A percentile compares a stretch with the other conserved stretches of the same genome.
These are phyloP conservation scores for Aspergillus hortae DNA, from an alignment of 2,329 filamentous ascomycete species.

Conservation along the genomic window DNA sequence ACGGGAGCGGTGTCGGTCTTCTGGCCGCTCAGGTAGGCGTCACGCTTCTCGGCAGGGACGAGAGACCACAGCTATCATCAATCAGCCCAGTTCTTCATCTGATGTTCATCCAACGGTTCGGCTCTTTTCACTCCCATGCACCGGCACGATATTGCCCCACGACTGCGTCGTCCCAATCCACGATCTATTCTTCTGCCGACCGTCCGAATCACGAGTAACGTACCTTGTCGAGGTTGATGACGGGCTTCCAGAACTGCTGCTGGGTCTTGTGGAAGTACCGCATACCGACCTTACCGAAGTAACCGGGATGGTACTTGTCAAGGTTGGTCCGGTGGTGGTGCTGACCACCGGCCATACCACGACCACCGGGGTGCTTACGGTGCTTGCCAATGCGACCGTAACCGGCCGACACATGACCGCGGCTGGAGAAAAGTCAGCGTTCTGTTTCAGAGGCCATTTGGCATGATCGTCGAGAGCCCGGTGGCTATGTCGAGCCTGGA, in stretches of 20 bases:
- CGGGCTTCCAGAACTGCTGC: slow-evolving; percentile 97
- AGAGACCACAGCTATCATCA: slow-evolving; percentile 80
- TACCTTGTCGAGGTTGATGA: slow-evolving; percentile 99
- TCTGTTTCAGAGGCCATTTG: background rate
- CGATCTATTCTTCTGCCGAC: slow-evolving; percentile 1
- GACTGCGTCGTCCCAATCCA: background rate
- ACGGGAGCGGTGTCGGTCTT: slow-evolving; percentile 93
- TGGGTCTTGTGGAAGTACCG: slow-evolving; percentile 94
- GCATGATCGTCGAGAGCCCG: background rate
- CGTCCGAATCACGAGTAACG: slow-evolving; percentile 27
- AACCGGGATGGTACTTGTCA: slow-evolving; percentile 95
- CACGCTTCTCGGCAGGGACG: slow-evolving; percentile 86
- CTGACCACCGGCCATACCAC: slow-evolving; percentile 94
- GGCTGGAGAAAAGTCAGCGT: slow-evolving; percentile 51
- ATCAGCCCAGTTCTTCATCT: background rate
- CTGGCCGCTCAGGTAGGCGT: slow-evolving; percentile 77
- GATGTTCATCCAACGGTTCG: background rate
- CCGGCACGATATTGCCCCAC: too few species aligned
- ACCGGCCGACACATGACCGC: slow-evolving; percentile 97
- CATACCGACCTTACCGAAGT: slow-evolving; percentile 98
- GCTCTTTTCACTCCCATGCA: too few species aligned
- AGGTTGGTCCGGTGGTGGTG: slow-evolving; percentile 96
- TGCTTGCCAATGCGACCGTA: slow-evolving; percentile 99
- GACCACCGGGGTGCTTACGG: slow-evolving; percentile 81
- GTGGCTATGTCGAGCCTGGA: background rate